Evolutionary conservation across 768 basidiomycete species (phyloP).

Genomic region (Leucosporidium scottii): DNA sequence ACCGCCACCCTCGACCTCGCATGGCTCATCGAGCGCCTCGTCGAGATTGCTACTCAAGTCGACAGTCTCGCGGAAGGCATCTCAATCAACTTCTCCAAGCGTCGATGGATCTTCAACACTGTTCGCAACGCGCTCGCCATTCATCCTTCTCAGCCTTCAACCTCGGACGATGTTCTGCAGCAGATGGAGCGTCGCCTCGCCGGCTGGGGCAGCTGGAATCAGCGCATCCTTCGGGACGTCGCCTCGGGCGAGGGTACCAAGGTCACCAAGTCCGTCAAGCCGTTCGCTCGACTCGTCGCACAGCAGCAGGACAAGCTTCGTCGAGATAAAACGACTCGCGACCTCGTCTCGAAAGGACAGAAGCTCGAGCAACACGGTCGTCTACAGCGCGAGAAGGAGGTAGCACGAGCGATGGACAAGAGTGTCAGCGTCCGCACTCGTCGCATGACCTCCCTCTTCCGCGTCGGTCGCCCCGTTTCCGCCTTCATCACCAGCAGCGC

Average conservation of each 20-base stretch:
- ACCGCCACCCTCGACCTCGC: conserved; percentile 2
- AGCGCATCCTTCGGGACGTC: not conserved
- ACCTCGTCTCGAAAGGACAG: not conserved
- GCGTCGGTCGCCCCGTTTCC: conserved; percentile 1
- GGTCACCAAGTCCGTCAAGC: conserved; percentile 3
- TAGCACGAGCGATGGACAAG: conserved; percentile 3
- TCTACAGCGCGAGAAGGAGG: conserved; percentile 4
- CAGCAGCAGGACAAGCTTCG: conserved; percentile 4
- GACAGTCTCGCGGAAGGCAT: not conserved
- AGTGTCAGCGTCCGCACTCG: conserved; percentile 3
- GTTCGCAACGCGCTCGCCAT: conserved; percentile 5
- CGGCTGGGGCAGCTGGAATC: not conserved
- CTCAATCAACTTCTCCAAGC: conserved; percentile 5
- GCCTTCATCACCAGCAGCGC: not conserved
- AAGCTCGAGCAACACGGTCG: not conserved
- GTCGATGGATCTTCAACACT: conserved; percentile 6
- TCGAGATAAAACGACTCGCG: not conserved
- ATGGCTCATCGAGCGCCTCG: conserved; percentile 4
- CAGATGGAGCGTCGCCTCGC: not conserved
- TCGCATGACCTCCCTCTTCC: conserved; percentile 9
- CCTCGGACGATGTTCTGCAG: not conserved
- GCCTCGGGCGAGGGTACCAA: not conserved
- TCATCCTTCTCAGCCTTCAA: not conserved
- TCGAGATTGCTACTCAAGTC: not conserved
- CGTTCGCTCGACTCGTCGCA: not conserved